These are phyloP conservation scores for Selaginella moellendorffii DNA, from an alignment of 75 land plant species.

Conservation along the genomic window DNA sequence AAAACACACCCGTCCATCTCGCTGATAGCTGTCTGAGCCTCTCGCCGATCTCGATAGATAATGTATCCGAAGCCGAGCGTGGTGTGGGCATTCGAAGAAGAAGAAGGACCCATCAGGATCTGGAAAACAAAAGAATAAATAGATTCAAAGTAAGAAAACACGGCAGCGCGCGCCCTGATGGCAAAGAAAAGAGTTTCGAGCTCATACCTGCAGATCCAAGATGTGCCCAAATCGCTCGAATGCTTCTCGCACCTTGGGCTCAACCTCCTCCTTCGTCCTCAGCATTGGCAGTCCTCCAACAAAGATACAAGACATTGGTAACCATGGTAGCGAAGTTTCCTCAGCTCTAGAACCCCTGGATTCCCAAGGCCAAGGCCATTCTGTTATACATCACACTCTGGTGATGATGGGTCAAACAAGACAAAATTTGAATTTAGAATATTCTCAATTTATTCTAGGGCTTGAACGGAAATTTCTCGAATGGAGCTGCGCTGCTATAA, in stretches of 20 bases:
- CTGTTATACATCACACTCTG: not conserved
- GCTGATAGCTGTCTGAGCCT: not conserved
- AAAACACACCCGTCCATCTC: not conserved
- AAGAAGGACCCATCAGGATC: not conserved
- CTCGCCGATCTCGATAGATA: not conserved
- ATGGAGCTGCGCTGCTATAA: too few relatives aligned
- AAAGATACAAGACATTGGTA: not conserved
- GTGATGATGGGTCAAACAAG: not conserved
- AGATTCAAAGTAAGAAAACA: not conserved
- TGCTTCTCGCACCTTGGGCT: not conserved
- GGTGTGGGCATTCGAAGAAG: not conserved
- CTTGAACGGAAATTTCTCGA: too few relatives aligned
- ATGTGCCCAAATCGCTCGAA: not conserved
- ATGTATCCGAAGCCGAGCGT: not conserved
- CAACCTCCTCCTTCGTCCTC: not conserved
- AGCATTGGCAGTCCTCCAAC: not conserved
- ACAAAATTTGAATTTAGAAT: not conserved
- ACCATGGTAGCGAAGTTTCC: not conserved
- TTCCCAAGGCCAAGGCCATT: not conserved
- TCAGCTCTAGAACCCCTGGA: constrained; percentile 1
- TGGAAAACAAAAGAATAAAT: not conserved
- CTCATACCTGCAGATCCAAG: not conserved
- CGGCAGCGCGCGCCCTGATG: too few relatives aligned
- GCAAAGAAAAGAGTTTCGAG: not conserved
- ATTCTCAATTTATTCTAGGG: too few relatives aligned